A percentile compares a stretch with the other conserved stretches of the same genome.
These are phyloP conservation scores for Cornus kousa DNA, from an alignment of 148 eudicot genomes.

Conservation along the genomic window DNA sequence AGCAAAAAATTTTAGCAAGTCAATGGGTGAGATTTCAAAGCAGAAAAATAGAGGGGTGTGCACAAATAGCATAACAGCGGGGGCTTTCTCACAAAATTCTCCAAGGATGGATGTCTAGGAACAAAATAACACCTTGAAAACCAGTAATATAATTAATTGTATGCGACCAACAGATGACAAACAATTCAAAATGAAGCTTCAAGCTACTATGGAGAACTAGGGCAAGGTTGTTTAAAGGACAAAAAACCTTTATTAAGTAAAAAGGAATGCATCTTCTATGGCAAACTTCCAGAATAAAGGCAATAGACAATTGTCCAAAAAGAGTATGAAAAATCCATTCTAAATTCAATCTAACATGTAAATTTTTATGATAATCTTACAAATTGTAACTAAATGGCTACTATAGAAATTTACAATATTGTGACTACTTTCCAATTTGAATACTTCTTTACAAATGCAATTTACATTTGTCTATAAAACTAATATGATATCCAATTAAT, in stretches of 20 bases:
- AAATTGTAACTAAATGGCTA: neutral
- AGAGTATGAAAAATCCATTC: too few relatives aligned
- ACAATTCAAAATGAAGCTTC: neutral
- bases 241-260: neutral
- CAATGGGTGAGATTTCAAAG: neutral
- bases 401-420: too few relatives aligned
- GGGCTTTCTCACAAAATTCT: neutral
- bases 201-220: neutral
- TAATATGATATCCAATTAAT: neutral
- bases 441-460: neutral
- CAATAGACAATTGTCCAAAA: neutral
- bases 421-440: neutral
- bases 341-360: too few relatives aligned
- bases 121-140: neutral
- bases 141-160: neutral
- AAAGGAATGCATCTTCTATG: neutral
- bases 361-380: neutral
- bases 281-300: neutral
- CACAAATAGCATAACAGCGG: neutral
- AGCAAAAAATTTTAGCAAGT: too few relatives aligned
- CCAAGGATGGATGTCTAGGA: too few relatives aligned
- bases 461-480: neutral
- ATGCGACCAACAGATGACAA: neutral
- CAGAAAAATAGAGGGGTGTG: neutral
- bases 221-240: neutral